Base-by-base conservation (phyloP, 805 yeast genomes). In the Schwanniomyces pseudopolymorphus region DNA sequence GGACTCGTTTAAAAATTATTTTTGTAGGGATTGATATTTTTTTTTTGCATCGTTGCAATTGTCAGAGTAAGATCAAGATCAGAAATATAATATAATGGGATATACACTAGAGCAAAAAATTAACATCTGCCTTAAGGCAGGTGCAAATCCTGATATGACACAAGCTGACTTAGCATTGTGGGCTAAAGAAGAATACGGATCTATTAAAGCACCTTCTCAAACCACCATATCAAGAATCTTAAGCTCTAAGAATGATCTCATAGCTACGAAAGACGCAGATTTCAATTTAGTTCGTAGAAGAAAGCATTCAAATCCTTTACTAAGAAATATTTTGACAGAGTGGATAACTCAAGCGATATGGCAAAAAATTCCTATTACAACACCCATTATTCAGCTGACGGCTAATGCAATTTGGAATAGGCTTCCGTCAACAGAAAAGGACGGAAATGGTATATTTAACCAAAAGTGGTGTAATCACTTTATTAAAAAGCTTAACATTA, bases 291-390 rank as follows among this genome's bases (percentile, higher is more conserved):
- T 77, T 10, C 59, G 83, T 44, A 63, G 85, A 44, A 61, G 86
- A 28, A 80, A 79, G 46, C 79, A 80, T n/a, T 62, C 75, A 40
- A 80, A 80, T 52, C 76, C 79, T 9, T 58, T 83, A 20, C 69
- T 83, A 11, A 63, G 87, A 31, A 74, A 75, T 39, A 81, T 83
- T n/a, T 60, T 83, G 37, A 76, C 81, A n/a, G 87, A 83, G 58
- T 83, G 87, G 87, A 79, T 83, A 35, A 75, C 83, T 0, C 87
- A 83, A 57, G 79, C 83, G 20, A 75, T 77, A 2, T 83, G 88
- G 87, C 84, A 80, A 56, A 78, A 76, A 40, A 79, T 82, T 28
- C 87, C 87, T 2, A 75, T 83, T 2, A 79, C 86, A 0, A 76
- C 84, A 0, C 85, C 86, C 0, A 80, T 82, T 14, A 71, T 83